Base-by-base conservation (phyloP, 441 rosid species). In the Pelargonium fulgidum region DNA sequence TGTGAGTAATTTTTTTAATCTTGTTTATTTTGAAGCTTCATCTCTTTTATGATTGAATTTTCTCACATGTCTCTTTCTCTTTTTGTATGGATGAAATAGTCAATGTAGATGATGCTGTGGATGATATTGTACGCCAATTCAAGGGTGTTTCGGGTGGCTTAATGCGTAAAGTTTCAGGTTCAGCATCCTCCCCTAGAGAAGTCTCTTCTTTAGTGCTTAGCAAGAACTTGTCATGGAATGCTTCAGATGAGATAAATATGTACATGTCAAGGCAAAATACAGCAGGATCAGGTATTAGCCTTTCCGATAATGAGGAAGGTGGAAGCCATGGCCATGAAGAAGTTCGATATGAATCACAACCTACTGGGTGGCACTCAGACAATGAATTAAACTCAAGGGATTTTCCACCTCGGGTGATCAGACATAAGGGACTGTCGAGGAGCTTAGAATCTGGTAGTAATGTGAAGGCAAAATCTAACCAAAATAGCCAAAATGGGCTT, bases 61-160 rank as follows among this genome's bases (percentile, higher is more conserved):
- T 48, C 67, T 29, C 42, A 59, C 64, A 17, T 7, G 64, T 71
- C 45, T 13, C 65, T 5, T 22, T 61, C 67, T 58, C 13, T 66
- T 17, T 71, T 72, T 1, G 29, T 58, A 67, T 67, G 20, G 63
- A 68, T 54, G 66, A 76, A 69, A 72, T 91, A 94, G 98, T 94
- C 72, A 90, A 92, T 77, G 97, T 94, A 70, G 99, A 94, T 76
- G 99, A 90, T 89, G 97, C 98, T 14, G 82, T 90, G 81, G 99
- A 92, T 67, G 99, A 94, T 82, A 84, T 94, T 68, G 89, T 92
- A 68, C 96, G 96, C 36, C 98, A 92, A 72, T 80, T 87, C 78
- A 89, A 85, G 84, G 99, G 96, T 65, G 97, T 84, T 73, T 93
- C 98, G 47, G 97, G 74, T 84, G 96, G 97, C 72, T 82, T 86